Evolutionary conservation across 805 yeast species (phyloP), one percentile per base, ranked within the genome.

Genomic region (Lachancea thermotolerans): DNA sequence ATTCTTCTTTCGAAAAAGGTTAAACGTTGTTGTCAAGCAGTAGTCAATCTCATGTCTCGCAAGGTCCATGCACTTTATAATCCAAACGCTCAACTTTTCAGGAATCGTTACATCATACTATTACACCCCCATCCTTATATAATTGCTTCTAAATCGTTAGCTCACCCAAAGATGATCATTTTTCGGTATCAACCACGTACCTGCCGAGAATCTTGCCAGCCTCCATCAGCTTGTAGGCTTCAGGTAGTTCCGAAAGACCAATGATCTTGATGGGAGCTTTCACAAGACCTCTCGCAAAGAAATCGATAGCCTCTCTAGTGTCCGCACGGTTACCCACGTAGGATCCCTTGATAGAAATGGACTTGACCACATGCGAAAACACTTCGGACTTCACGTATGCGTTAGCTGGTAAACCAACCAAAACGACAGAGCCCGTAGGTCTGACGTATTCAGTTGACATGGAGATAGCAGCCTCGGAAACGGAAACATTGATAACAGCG

Each of bases 251-350:
- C 39, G 75, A 70, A 54, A 78, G 66, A 6, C 81, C 81, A 43
- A 77, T 78, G 52, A 78, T 57, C 66, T 76, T 74, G 58, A 78
- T 78, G 50, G 82, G 85, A 44, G 84, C 75, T 51, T 73, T 67
- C 57, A 82, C 79, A 56, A 77, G 68, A 45, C 88, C 88, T 66
- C 86, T 73, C 48, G 73, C 50, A 62, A 79, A 82, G 74, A 82
- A 81, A 57, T 82, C 86, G 47, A 82, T 61, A 39, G 88, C 88
- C 67, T 82, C 89, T 61, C 74, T 65, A 10, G 95, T 77, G 66
- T 87, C 95, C 45, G 83, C 84, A 68, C 95, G 81, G 77, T 84
- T 85, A 51, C 95, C 95, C 46, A 87, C 95, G 58, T 84, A 85
- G 25, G 95, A 85, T 49, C 93, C 95, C 62, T 73, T 76, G 63